phyloP scores from a whole-genome alignment of 1,284 basidiomycete genomes.

The Abortiporus biennis region DNA sequence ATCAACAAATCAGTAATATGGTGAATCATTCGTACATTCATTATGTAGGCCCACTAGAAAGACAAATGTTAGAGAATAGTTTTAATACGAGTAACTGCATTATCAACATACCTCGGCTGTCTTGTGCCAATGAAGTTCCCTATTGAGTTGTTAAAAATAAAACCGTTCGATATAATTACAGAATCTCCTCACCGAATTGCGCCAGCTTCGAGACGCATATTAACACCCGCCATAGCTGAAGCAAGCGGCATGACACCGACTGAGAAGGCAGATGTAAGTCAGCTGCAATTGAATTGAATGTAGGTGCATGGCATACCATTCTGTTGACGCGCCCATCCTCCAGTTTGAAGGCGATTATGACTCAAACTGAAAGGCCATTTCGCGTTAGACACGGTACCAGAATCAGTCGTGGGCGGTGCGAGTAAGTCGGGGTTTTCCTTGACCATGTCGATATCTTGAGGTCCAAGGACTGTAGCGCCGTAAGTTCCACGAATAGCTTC shows the following conservation, averaged over 20 bases:
- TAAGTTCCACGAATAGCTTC: conserved; percentile 30
- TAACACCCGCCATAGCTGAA: conserved; percentile 40
- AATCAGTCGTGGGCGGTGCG: conserved; percentile 57
- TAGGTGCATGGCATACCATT: conserved; percentile 47
- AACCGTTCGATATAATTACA: background rate
- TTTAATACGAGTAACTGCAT: too few species aligned
- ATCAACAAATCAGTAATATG: background rate
- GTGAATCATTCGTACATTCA: conserved; percentile 31
- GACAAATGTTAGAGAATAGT: too few species aligned
- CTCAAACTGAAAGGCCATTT: conserved; percentile 67
- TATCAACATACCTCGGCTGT: too few species aligned
- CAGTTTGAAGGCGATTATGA: conserved; percentile 58
- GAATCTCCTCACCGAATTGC: conserved; percentile 43
- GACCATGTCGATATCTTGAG: conserved; percentile 42
- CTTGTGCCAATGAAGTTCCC: conserved; percentile 69
- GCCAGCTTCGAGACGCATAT: conserved; percentile 61
- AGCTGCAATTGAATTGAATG: too few species aligned
- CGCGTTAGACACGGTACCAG: conserved; percentile 51
- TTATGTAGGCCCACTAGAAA: conserved; percentile 64
- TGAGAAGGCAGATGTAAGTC: too few species aligned
- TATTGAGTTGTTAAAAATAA: conserved; percentile 17
- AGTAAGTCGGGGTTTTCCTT: conserved; percentile 53
- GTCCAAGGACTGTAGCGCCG: conserved; percentile 49
- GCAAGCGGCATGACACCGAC: too few species aligned
- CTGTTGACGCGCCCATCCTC: conserved; percentile 66